A percentile compares a stretch with the other conserved stretches of the same genome.
phyloP scores from a whole-genome alignment of 352 stramenopile species.

The Phytophthora fragariaefolia region DNA sequence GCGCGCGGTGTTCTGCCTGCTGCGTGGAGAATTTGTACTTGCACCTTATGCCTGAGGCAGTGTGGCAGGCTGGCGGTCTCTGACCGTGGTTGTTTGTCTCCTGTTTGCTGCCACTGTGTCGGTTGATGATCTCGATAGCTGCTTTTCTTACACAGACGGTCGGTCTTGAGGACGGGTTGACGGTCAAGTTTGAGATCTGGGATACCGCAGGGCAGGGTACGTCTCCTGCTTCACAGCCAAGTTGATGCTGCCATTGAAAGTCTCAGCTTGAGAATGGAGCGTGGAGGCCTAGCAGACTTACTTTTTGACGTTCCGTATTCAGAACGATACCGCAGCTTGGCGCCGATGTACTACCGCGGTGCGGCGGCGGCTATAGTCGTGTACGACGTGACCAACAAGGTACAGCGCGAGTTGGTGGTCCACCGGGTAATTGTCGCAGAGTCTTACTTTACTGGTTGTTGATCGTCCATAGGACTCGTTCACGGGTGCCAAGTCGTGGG shows the following conservation, averaged over 20 bases:
- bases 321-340: constrained; percentile 97
- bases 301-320: constrained; percentile 7
- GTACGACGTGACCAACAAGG: constrained; percentile 98
- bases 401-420: constrained; percentile 28
- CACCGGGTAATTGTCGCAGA: constrained; percentile 9
- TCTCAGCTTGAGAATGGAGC: too few species aligned
- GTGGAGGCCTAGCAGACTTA: constrained; percentile 10
- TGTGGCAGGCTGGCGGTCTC: neutral
- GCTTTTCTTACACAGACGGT: constrained; percentile 99
- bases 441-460: constrained; percentile 14
- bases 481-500: constrained; percentile 98
- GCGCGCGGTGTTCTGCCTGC: neutral
- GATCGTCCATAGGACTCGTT: constrained; percentile 90
- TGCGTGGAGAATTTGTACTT: neutral
- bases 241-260: too few species aligned
- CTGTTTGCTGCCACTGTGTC: neutral
- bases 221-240: neutral
- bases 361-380: constrained; percentile 96
- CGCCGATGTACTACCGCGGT: constrained; percentile 98
- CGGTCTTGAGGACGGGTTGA: constrained; percentile 95
- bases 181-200: constrained; percentile 99
- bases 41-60: neutral
- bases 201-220: constrained; percentile 96
- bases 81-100: constrained; percentile 7
- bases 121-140: constrained; percentile 45